Base-by-base conservation (phyloP, 345 rosid species). In the Bruguiera gymnorhiza region DNA sequence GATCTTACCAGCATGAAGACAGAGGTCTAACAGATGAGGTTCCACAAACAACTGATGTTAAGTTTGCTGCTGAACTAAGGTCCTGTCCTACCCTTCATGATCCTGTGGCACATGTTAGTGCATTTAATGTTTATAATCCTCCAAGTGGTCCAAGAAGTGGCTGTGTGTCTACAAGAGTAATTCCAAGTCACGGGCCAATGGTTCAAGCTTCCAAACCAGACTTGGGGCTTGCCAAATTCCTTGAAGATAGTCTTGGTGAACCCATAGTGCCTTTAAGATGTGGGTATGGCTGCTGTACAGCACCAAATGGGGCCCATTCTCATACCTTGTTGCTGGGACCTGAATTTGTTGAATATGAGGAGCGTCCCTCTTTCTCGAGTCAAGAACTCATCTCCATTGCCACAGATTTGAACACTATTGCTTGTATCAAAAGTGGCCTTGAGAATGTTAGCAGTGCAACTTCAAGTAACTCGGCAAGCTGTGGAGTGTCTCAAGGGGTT, bases 371-470 rank as follows among this genome's bases (percentile, higher is more conserved):
- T 36, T 80, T 86, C 74, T 82, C 86, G 19, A 84, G 84, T 77
- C 87, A 85, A 60, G 95, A 91, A 71, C 69, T 94, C 59, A 82
- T 91, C 72, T 86, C 93, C 67, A 73, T 89, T 68, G 96, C 96
- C 23, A 87, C 96, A 0, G 96, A 94, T 74, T 73, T 94, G 80
- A 91, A 88, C 86, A 89, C 84, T 72, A 88, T 91, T 60, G 90
- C 97, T 8, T 88, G 98, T 95, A 89, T 89, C 53, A 87, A 71
- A 73, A 91, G 93, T 62, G 89, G 90, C 29, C 89, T 91, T 46
- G 89, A 87, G 73, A 86, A 72, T 68, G 68, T 78, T 61, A 61
- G 71, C 16, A 29, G 48, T 19, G 66, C 68, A 52, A 62, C 65
- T 63, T 62, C 74, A 27, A 75, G 67, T 75, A 68, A 63, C 29